Base-by-base conservation (phyloP, 495 filamentous ascomycete genomes). In the Daldinia bambusicola region DNA sequence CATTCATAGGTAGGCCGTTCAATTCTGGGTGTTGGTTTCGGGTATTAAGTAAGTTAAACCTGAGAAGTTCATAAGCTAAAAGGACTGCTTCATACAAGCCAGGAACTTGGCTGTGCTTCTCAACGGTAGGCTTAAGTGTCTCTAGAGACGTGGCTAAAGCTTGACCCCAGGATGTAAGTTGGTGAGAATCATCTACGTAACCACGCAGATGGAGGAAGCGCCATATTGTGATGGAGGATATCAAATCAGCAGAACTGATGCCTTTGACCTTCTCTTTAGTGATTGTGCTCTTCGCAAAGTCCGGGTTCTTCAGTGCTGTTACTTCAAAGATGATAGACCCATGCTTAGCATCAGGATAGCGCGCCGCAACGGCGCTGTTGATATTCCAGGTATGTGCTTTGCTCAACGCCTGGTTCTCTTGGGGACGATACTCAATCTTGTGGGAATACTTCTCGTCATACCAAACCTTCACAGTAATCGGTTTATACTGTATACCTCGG, bases 181-280 rank as follows among this genome's bases (percentile, higher is more conserved):
- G 84, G 78, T 98, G 95, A 52, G 89, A 87, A 53, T 90, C 86
- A 67, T 96, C 87, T 40, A 95, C 82, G 70, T 97, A 98, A 9
- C 88, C 93, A 52, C 94, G 90, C 43, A 98, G 83, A 77, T 98
- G 93, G 32, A 98, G 82, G 78, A 97, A 95, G 43, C 93, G 88
- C 91, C 93, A 97, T 55, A 93, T 79, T 3, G 91, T 87, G 75
- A 97, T 92, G 18, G 88, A 87, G 10, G 90, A 79, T 53, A 98
- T 86, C 69, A 97, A 87, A n/a, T 90, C 84, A 63, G 87, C 84
- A n/a, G 86, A 85, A 41, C 83, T 83, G 10, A 92, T 74, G 20
- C 82, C 79, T 75, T 73, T 75, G 20, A 76, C 72, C 67, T 83
- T 84, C 9, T 80, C 77, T 64, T 82, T 84, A 30, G 75, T 48